phyloP scores from a whole-genome alignment of 768 basidiomycete genomes.

The Pisolithus tinctorius region DNA sequence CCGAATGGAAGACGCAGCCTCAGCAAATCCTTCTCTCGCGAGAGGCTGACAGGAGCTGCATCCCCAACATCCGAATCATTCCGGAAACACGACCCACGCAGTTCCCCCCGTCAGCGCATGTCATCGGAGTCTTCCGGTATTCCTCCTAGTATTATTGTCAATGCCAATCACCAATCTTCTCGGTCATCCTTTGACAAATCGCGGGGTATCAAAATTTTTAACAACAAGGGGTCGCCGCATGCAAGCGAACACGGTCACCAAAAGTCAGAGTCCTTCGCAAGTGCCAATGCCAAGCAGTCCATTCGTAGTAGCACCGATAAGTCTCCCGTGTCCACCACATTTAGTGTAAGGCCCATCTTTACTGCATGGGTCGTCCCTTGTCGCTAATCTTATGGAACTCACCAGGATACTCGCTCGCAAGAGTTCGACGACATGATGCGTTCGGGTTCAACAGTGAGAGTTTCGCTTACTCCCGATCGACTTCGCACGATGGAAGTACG shows the following conservation, averaged over 20 bases:
- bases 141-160: constrained; percentile 3
- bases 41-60: constrained; percentile 40
- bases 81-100: constrained; percentile 20
- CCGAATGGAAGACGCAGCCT: constrained; percentile 48
- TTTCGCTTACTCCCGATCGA: constrained; percentile 92
- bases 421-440: constrained; percentile 94
- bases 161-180: constrained; percentile 23
- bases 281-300: constrained; percentile 40
- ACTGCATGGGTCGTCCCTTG: background rate
- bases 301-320: constrained; percentile 26
- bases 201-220: constrained; percentile 54
- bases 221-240: constrained; percentile 29
- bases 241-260: constrained; percentile 45
- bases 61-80: constrained; percentile 27
- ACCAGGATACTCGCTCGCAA: constrained; percentile 56
- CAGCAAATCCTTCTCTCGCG: constrained; percentile 60
- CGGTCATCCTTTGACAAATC: constrained; percentile 62
- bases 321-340: constrained; percentile 29
- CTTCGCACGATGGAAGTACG: constrained; percentile 89
- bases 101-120: constrained; percentile 22
- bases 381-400: constrained; percentile 1
- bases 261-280: constrained; percentile 48
- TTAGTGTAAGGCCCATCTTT: constrained; percentile 22
- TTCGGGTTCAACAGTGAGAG: constrained; percentile 87
- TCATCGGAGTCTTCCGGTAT: constrained; percentile 35